A percentile compares a stretch with the other conserved stretches of the same genome.
These are phyloP conservation scores for Inonotus obliquus DNA, from an alignment of 1,284 basidiomycete genomes.

Conservation along the genomic window DNA sequence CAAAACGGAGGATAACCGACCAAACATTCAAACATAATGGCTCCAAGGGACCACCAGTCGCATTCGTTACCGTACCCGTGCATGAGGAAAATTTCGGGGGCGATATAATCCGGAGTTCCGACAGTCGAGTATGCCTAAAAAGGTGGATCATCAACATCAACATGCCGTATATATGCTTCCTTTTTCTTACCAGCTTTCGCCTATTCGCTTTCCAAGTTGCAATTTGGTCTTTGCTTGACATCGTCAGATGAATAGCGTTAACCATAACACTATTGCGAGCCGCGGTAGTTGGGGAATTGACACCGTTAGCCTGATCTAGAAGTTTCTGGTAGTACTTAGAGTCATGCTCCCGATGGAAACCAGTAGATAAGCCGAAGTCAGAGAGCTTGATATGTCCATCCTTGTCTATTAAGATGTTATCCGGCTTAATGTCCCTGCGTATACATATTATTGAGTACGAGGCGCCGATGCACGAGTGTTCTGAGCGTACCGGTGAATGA, in stretches of 20 bases:
- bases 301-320: slow-evolving; percentile 49
- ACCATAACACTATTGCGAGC: slow-evolving; percentile 91
- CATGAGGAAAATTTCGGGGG: slow-evolving; percentile 96
- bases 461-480: not conserved
- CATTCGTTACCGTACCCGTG: slow-evolving; percentile 98
- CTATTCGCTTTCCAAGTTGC: slow-evolving; percentile 99
- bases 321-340: slow-evolving; percentile 93
- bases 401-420: slow-evolving; percentile 97
- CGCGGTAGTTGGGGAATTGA: slow-evolving; percentile 35
- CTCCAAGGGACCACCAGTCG: slow-evolving; percentile 97
- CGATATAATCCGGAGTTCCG: slow-evolving; percentile 98
- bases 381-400: slow-evolving; percentile 97
- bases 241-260: slow-evolving; percentile 92
- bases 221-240: slow-evolving; percentile 90
- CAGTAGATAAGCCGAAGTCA: slow-evolving; percentile 97
- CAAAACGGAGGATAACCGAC: slow-evolving; percentile 98
- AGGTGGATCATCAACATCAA: not conserved
- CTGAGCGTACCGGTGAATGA: slow-evolving; percentile 88
- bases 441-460: slow-evolving; percentile 3
- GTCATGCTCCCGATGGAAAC: slow-evolving; percentile 96
- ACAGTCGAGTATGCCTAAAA: slow-evolving; percentile 93
- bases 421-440: slow-evolving; percentile 93
- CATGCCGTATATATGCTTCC: not conserved
- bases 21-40: slow-evolving; percentile 98
- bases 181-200: slow-evolving; percentile 74